Evolutionary conservation across 306 rosid genomes (phyloP).

Genomic region (Cicer yamashitae): DNA sequence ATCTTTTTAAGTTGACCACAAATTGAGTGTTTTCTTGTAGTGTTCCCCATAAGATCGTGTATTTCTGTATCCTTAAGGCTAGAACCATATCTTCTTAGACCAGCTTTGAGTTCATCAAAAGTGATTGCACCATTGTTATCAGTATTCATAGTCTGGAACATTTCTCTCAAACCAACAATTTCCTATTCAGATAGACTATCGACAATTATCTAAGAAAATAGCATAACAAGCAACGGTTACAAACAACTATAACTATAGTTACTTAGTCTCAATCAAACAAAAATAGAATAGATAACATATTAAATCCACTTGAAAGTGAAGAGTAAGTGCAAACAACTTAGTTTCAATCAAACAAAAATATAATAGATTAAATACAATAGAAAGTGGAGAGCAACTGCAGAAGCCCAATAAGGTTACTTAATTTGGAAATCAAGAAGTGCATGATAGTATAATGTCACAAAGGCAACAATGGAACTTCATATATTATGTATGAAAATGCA

Average conservation of each 20-base stretch:
- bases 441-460: conserved; percentile 27
- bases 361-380: conserved; percentile 1
- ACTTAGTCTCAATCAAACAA: too few relatives aligned
- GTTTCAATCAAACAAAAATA: too few relatives aligned
- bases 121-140: conserved; percentile 96
- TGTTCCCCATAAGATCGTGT: conserved; percentile 97
- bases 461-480: conserved; percentile 25
- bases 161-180: conserved; percentile 94
- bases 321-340: background rate
- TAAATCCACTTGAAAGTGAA: too few relatives aligned
- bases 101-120: conserved; percentile 97
- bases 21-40: too few relatives aligned
- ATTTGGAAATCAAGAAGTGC: conserved; percentile 38
- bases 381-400: conserved; percentile 22
- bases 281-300: too few relatives aligned
- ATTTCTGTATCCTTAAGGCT: conserved; percentile 90
- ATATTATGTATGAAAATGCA: conserved; percentile 27
- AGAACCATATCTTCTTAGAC: conserved; percentile 92
- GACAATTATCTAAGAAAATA: conserved; percentile 74
- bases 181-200: conserved; percentile 97
- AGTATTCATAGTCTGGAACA: conserved; percentile 93
- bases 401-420: conserved; percentile 26
- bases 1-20: too few relatives aligned
- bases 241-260: background rate
- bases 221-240: conserved; percentile 39